Percentiles rank a stretch among this genome's conserved stretches.
Evolutionary conservation across 1,284 basidiomycete genomes (phyloP).

Genomic region (Malassezia pachydermatis): DNA sequence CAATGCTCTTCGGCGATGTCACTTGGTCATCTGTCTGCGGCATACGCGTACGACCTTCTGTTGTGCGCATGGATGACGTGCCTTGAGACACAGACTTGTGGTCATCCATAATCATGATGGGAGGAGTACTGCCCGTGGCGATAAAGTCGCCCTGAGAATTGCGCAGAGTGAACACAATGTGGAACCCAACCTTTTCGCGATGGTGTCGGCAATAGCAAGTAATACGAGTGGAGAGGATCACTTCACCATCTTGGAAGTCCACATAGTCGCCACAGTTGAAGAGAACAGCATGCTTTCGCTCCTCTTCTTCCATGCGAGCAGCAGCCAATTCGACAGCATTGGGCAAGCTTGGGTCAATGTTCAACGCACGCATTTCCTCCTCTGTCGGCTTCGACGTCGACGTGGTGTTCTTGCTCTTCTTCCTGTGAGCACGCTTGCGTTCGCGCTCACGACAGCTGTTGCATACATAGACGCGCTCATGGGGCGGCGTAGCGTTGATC

Average conservation of each 20-base stretch:
- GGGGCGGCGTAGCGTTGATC: conserved; percentile 58
- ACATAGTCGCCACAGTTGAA: conserved; percentile 92
- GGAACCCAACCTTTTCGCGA: conserved; percentile 88
- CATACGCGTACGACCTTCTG: background rate
- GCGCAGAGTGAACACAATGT: conserved; percentile 78
- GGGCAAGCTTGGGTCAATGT: conserved; percentile 30
- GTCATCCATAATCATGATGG: conserved; percentile 94
- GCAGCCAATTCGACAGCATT: conserved; percentile 30
- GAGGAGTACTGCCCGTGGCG: conserved; percentile 71
- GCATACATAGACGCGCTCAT: conserved; percentile 65
- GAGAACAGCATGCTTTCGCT: conserved; percentile 43
- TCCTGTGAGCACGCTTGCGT: conserved; percentile 39
- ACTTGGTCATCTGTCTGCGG: conserved; percentile 5
- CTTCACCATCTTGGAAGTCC: conserved; percentile 77
- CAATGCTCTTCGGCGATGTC: conserved; percentile 12
- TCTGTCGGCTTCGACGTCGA: conserved; percentile 21
- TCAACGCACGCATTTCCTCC: conserved; percentile 39
- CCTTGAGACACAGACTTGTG: conserved; percentile 57
- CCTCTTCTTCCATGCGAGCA: conserved; percentile 37
- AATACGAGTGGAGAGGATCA: conserved; percentile 80
- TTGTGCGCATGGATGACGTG: background rate
- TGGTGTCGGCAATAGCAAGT: conserved; percentile 99
- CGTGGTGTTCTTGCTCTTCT: conserved; percentile 29
- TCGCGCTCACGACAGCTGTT: conserved; percentile 59
- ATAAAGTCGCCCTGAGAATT: conserved; percentile 70